Conservation (phyloP, 495 filamentous ascomycete genomes). For the Trichoderma gamsii region DNA sequence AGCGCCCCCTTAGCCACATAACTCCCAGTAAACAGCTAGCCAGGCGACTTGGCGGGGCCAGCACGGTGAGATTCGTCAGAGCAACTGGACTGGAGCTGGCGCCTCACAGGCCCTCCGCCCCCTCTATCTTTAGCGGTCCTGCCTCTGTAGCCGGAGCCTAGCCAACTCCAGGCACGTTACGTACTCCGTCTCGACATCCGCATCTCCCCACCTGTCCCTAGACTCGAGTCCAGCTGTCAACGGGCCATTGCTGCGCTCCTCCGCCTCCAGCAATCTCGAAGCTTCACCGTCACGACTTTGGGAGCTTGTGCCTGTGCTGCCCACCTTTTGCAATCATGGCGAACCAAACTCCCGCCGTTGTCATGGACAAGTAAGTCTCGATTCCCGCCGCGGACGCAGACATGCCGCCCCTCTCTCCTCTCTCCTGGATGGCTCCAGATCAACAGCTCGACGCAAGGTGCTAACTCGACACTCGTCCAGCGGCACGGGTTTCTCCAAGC, state of each 20-base stretch:
- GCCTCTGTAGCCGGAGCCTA: not conserved
- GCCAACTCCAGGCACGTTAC: not conserved
- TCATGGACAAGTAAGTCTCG: slow-evolving; percentile 97
- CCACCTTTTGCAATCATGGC: slow-evolving; percentile 55
- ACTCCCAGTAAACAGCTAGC: not conserved
- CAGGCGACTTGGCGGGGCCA: not conserved
- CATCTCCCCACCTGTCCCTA: slow-evolving; percentile 5
- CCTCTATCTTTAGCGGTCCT: slow-evolving; percentile 1
- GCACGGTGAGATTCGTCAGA: slow-evolving; percentile 2
- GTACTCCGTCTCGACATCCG: not conserved
- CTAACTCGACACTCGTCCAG: slow-evolving; percentile 39
- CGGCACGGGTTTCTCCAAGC: slow-evolving; percentile 97
- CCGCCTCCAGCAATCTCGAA: not conserved
- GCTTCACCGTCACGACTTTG: slow-evolving; percentile 9
- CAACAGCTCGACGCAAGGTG: not conserved
- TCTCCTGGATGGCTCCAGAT: slow-evolving; percentile 10
- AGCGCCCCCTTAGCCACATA: not conserved
- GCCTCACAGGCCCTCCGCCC: not conserved
- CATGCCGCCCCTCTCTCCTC: not conserved
- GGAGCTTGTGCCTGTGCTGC: slow-evolving; percentile 8
- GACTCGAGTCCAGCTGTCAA: slow-evolving; percentile 10
- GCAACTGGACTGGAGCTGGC: slow-evolving; percentile 3
- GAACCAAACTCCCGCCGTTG: slow-evolving; percentile 98
- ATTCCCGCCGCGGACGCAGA: not conserved
- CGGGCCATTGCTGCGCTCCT: not conserved